These are phyloP conservation scores for Sporopachydermia cereana DNA, from an alignment of 1,139 yeast species.

Conservation along the genomic window DNA sequence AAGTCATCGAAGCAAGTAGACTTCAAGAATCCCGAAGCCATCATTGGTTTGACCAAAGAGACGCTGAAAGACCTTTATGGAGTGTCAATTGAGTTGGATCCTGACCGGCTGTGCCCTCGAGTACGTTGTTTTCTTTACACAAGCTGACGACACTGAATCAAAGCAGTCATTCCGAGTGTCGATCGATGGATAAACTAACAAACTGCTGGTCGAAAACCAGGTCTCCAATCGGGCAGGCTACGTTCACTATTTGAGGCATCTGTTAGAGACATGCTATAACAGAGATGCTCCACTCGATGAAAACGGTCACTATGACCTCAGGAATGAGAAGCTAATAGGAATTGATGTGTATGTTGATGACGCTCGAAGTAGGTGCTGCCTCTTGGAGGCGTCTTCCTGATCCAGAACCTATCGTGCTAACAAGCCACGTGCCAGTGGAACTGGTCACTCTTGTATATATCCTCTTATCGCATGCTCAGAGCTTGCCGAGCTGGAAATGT, in stretches of 20 bases:
- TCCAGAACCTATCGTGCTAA: no score
- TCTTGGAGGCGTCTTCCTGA: no score
- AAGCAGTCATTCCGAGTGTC: no score
- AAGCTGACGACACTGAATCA: no score
- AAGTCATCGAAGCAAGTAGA: no score
- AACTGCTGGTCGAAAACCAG: no score
- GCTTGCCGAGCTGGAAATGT: conserved; percentile 17
- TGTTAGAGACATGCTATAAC: neutral
- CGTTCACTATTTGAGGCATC: neutral
- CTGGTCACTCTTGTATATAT: conserved; percentile 33
- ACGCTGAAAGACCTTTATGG: neutral
- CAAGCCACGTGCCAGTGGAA: conserved; percentile 22
- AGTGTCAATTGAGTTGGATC: neutral
- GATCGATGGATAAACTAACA: no score
- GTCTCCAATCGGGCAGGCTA: neutral
- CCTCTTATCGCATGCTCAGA: conserved; percentile 24
- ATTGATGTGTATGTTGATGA: conserved; percentile 10
- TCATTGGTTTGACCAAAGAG: neutral
- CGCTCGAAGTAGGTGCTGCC: no score
- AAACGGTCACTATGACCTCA: neutral
- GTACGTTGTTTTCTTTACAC: no score
- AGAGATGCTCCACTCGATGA: neutral
- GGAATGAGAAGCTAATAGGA: neutral
- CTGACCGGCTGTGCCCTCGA: neutral
- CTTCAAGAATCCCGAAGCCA: conserved; percentile 1